A percentile compares a stretch with the other conserved stretches of the same genome.
phyloP scores from a whole-genome alignment of 148 eudicot species.

The Pouteria glomerata region DNA sequence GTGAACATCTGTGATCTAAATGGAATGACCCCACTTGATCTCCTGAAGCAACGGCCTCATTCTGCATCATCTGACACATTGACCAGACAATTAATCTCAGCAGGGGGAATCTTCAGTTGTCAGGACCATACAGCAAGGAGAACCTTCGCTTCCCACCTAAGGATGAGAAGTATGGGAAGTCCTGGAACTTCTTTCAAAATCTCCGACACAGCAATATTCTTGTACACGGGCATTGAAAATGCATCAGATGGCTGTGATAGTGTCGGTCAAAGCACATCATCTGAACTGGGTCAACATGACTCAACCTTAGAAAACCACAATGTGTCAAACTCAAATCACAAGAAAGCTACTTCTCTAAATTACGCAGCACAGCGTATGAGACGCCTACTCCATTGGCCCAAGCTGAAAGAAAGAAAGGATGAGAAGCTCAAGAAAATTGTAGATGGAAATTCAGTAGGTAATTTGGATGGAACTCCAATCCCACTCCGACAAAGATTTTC shows the following conservation, averaged over 20 bases:
- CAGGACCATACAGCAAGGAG: slow-evolving; percentile 55
- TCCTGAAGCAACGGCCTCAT: slow-evolving; percentile 54
- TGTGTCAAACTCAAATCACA: slow-evolving; percentile 12
- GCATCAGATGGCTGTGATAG: slow-evolving; percentile 22
- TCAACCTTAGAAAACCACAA: slow-evolving; percentile 21
- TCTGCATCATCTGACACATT: slow-evolving; percentile 61
- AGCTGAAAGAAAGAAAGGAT: slow-evolving; percentile 26
- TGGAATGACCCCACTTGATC: slow-evolving; percentile 75
- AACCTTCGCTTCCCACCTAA: slow-evolving; percentile 59
- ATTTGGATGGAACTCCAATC: slow-evolving; percentile 39
- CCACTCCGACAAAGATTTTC: slow-evolving; percentile 59
- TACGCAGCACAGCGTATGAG: slow-evolving; percentile 51
- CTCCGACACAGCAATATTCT: slow-evolving; percentile 53
- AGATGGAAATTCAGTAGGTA: slow-evolving; percentile 22
- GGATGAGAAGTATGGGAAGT: slow-evolving; percentile 51
- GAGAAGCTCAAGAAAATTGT: slow-evolving; percentile 27
- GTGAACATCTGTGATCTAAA: slow-evolving; percentile 54
- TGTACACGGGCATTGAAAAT: slow-evolving; percentile 41
- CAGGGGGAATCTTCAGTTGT: slow-evolving; percentile 65
- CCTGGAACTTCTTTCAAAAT: slow-evolving; percentile 73
- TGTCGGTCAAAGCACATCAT: slow-evolving; percentile 19
- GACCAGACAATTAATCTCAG: slow-evolving; percentile 61
- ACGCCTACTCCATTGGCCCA: slow-evolving; percentile 66
- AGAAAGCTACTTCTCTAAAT: slow-evolving; percentile 26
- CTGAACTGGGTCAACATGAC: slow-evolving; percentile 33